Evolutionary conservation across 2,329 filamentous ascomycete genomes (phyloP).

Genomic region (Ophiosphaerella herpotricha): DNA sequence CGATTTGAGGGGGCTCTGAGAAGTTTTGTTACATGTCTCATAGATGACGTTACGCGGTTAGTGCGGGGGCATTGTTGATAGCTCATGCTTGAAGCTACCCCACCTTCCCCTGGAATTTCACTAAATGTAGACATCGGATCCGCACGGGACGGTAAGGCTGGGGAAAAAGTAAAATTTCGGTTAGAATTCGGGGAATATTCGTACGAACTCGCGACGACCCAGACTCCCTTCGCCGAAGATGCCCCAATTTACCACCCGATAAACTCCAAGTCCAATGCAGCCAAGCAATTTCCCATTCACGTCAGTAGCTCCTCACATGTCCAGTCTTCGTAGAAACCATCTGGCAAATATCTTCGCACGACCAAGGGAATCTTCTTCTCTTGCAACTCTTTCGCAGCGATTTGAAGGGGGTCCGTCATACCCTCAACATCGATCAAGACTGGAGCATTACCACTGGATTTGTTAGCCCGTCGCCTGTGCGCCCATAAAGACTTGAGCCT

Average conservation of each 20-base stretch:
- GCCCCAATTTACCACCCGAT: constrained; percentile 31
- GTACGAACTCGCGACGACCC: constrained; percentile 20
- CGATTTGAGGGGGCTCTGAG: constrained; percentile 16
- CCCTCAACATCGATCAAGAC: constrained; percentile 96
- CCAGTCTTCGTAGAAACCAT: constrained; percentile 99
- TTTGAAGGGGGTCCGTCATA: constrained; percentile 95
- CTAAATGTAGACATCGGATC: constrained; percentile 31
- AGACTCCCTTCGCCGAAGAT: constrained; percentile 43
- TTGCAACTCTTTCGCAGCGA: constrained; percentile 94
- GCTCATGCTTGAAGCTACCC: constrained; percentile 32
- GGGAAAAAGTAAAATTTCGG: constrained; percentile 35
- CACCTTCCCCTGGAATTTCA: constrained; percentile 36
- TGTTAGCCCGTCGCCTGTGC: constrained; percentile 16
- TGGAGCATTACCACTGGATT: constrained; percentile 87
- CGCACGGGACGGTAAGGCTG: constrained; percentile 31
- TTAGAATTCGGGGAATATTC: constrained; percentile 38
- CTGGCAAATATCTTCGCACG: constrained; percentile 91
- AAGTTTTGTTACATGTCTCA: constrained; percentile 30
- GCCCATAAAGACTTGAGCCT: constrained; percentile 33
- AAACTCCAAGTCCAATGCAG: constrained; percentile 45
- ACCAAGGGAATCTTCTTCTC: constrained; percentile 99
- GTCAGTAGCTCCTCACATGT: constrained; percentile 89
- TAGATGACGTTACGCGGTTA: constrained; percentile 37
- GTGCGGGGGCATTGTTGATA: constrained; percentile 35
- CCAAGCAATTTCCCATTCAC: constrained; percentile 21